Conservation (phyloP, 2,329 filamentous ascomycete genomes). For the Thielaviopsis euricoi region DNA sequence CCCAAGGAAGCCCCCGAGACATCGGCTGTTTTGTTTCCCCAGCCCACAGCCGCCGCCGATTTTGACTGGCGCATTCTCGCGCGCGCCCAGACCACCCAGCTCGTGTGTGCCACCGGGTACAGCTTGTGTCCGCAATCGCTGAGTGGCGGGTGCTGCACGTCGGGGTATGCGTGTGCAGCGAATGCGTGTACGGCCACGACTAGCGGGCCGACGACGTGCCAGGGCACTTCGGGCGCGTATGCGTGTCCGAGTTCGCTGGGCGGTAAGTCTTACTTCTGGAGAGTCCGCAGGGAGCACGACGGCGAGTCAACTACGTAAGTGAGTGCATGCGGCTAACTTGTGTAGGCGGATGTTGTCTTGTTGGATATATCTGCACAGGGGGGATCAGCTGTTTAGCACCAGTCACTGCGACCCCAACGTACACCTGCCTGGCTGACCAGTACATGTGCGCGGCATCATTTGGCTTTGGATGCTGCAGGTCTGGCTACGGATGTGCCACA, state of each 20-base stretch:
- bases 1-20: neutral
- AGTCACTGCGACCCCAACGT: conserved; percentile 22
- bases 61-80: neutral
- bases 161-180: conserved; percentile 29
- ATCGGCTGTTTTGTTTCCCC: neutral
- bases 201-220: neutral
- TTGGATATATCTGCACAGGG: conserved; percentile 27
- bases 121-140: conserved; percentile 23
- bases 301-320: no score
- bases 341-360: conserved; percentile 28
- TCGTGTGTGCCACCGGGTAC: conserved; percentile 15
- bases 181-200: conserved; percentile 16
- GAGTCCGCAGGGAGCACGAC: no score
- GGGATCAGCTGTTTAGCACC: conserved; percentile 26
- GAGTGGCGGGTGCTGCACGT: conserved; percentile 31
- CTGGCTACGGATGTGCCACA: conserved; percentile 29
- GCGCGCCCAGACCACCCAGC: neutral
- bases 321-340: neutral
- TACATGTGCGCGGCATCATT: conserved; percentile 33
- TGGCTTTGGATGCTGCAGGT: conserved; percentile 36
- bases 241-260: neutral
- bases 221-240: neutral
- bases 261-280: neutral
- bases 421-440: conserved; percentile 27
- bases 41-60: neutral